Conservation (phyloP, 2,329 filamentous ascomycete genomes). For the Scleromitrula shiraiana region DNA sequence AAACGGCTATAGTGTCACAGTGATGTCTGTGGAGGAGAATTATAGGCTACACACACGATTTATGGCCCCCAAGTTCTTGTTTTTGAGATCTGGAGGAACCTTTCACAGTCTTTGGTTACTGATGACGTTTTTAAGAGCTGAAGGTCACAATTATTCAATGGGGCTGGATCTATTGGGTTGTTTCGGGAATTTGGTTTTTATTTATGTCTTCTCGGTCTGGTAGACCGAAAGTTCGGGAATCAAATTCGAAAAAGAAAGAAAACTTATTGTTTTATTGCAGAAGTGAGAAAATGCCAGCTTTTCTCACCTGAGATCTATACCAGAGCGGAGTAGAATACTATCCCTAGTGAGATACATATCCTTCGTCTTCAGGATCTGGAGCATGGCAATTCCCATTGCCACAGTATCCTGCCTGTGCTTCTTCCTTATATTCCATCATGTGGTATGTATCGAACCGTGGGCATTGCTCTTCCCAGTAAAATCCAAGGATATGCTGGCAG, state of each 20-base stretch:
- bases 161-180: too few relatives aligned
- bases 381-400: background rate
- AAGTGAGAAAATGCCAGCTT: too few relatives aligned
- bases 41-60: slow-evolving; percentile 1
- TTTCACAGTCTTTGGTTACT: background rate
- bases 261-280: too few relatives aligned
- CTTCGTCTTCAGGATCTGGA: background rate
- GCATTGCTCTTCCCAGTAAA: background rate
- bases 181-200: background rate
- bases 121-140: too few relatives aligned
- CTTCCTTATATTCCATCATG: background rate
- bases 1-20: background rate
- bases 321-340: background rate
- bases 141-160: too few relatives aligned
- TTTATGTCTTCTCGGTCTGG: too few relatives aligned
- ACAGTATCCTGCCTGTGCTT: background rate
- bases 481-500: background rate
- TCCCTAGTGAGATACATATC: background rate
- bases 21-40: too few relatives aligned
- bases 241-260: too few relatives aligned
- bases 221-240: too few relatives aligned
- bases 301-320: too few relatives aligned
- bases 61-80: slow-evolving; percentile 3
- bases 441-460: background rate
- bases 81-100: background rate